Evolutionary conservation across 768 basidiomycete species (phyloP), one percentile per base, ranked within the genome.

Genomic region (Russula brevipes): DNA sequence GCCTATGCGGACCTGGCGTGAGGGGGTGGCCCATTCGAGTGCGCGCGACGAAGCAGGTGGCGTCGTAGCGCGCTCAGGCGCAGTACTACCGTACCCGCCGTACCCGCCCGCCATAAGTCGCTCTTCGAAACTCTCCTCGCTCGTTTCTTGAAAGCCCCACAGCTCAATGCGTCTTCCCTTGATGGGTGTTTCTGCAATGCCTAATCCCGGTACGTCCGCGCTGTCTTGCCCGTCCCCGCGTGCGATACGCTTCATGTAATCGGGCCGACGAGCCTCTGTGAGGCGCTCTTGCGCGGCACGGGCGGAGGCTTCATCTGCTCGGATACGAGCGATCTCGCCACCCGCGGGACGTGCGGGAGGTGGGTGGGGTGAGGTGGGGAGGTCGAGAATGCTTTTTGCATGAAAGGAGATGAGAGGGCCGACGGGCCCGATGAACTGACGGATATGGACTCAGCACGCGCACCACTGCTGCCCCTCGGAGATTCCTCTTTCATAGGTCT

Each of bases 71-170:
- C 63, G 52, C 4, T 60, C 65, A 57, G 72, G 71, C 3, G 68
- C 69, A 1, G 72, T 67, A 44, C 67, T 68, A 3, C 74, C 89
- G 72, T 90, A 91, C 65, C 81, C 81, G 1, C 85, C 87, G 72
- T 91, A 91, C 8, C 89, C 89, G 36, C 88, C 88, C 19, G 88
- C 88, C 82, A 90, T 88, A 46, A 91, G 72, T 68, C 88, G 88
- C 74, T 91, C 89, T 69, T 91, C 89, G 68, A 91, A 91, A 69
- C 88, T 91, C 74, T 89, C 88, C 72, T 89, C 88, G 16, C 67
- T 68, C 10, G 67, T 66, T 61, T 68, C 67, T 49, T 58, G 59
- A 44, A 68, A 66, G 46, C 67, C 65, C 72, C 91, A 91, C 45
- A 92, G 73, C 66, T 84, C 85, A 41, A 91, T 76, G 55, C 88